A percentile compares a stretch with the other conserved stretches of the same genome.
phyloP scores from a whole-genome alignment of 306 rosid genomes.

The Boehmeria nivea region DNA sequence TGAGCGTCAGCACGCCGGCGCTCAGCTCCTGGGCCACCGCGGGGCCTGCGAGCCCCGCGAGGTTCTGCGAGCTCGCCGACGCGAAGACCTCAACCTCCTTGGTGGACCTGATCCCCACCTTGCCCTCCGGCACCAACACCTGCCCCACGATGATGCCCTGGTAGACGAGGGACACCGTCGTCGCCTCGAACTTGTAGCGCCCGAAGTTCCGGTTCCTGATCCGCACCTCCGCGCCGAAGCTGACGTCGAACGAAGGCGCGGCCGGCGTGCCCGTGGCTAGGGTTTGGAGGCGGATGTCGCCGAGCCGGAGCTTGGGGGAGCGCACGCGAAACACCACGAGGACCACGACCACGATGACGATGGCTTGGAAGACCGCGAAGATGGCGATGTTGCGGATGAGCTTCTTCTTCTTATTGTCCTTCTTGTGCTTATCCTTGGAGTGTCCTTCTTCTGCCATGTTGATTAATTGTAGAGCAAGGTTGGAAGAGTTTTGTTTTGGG shows the following conservation, averaged over 20 bases:
- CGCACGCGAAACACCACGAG: not conserved
- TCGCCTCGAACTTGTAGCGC: not conserved
- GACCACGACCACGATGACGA: not conserved
- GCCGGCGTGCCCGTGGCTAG: not conserved
- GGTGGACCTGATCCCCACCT: not conserved
- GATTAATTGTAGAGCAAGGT: not conserved
- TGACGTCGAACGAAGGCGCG: not conserved
- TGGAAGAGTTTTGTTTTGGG: no score
- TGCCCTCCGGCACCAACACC: not conserved
- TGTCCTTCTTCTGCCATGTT: not conserved
- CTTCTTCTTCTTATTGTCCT: constrained; percentile 11
- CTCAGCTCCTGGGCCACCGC: not conserved
- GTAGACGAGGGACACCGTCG: constrained; percentile 1
- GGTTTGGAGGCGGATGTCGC: not conserved
- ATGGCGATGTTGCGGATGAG: constrained; percentile 9
- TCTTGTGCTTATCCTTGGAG: not conserved
- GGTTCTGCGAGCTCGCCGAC: not conserved
- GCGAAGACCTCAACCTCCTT: not conserved
- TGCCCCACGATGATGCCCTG: constrained; percentile 2
- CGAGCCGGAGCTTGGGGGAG: not conserved
- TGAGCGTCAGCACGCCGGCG: not conserved
- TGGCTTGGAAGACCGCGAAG: constrained; percentile 14
- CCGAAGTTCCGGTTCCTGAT: constrained; percentile 10
- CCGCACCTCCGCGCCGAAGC: not conserved
- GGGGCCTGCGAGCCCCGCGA: not conserved